phyloP scores from a whole-genome alignment of 306 rosid species.

The Betula pendula region DNA sequence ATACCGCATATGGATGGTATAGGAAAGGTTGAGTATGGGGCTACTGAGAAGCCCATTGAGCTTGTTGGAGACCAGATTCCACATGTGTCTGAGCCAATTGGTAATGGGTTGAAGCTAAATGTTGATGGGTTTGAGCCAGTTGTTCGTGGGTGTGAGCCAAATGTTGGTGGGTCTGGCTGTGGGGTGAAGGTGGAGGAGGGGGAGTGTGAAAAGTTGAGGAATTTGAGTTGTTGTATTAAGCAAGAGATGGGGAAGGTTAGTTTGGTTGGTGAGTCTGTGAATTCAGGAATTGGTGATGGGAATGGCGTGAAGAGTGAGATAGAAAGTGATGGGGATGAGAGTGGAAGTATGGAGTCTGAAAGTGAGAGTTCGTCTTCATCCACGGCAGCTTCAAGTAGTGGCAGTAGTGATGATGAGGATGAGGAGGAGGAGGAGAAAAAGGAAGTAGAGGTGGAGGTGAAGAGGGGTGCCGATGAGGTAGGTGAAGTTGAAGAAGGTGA shows the following conservation, averaged over 20 bases:
- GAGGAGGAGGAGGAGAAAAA: slow-evolving; percentile 20
- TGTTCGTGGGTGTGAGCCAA: slow-evolving; percentile 13
- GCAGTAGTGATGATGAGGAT: slow-evolving; percentile 17
- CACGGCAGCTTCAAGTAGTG: slow-evolving; percentile 24
- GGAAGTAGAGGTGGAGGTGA: slow-evolving; percentile 13
- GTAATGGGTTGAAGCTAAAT: neutral
- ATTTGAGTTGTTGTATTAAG: slow-evolving; percentile 37
- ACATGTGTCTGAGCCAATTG: neutral
- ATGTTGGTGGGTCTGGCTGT: slow-evolving; percentile 4
- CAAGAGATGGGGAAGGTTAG: slow-evolving; percentile 53
- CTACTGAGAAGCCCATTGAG: neutral
- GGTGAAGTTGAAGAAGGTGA: slow-evolving; percentile 78
- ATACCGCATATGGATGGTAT: slow-evolving; percentile 34
- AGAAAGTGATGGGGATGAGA: slow-evolving; percentile 13
- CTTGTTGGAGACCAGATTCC: neutral
- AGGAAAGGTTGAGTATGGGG: slow-evolving; percentile 10
- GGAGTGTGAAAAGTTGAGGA: slow-evolving; percentile 22
- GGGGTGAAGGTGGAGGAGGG: slow-evolving; percentile 22
- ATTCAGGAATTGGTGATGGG: slow-evolving; percentile 26
- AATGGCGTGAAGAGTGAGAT: slow-evolving; percentile 23
- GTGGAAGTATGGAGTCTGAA: slow-evolving; percentile 47
- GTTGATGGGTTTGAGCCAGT: slow-evolving; percentile 14
- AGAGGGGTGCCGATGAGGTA: neutral
- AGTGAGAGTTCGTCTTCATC: slow-evolving; percentile 33
- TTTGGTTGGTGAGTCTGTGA: slow-evolving; percentile 32